These are phyloP conservation scores for Marchantia paleacea DNA, from an alignment of 225 moss, liverwort and hornwort genomes.

Conservation along the genomic window DNA sequence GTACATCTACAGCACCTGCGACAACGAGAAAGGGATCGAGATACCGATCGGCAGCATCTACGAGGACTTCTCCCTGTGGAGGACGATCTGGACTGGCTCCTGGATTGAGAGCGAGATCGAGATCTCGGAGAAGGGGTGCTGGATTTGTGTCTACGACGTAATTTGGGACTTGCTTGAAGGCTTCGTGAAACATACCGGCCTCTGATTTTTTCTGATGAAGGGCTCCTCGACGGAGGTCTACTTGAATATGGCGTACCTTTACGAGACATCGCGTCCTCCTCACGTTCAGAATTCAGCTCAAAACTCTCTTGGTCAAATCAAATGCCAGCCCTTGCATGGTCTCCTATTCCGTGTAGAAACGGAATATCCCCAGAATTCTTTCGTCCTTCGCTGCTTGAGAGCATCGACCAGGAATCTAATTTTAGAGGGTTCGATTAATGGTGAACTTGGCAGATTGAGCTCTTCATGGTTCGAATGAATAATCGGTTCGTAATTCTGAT, in stretches of 20 bases:
- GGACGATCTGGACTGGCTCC: constrained; percentile 6
- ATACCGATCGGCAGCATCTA: constrained; percentile 6
- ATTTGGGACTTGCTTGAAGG: not conserved
- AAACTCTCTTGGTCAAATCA: not conserved
- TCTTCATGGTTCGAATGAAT: not conserved
- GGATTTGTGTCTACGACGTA: not conserved
- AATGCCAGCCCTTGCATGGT: not conserved
- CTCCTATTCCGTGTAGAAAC: not conserved
- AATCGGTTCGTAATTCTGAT: not conserved
- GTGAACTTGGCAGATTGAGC: not conserved
- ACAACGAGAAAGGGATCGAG: not conserved
- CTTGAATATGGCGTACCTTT: constrained; percentile 15
- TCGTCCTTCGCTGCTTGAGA: not conserved
- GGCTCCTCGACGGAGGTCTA: constrained; percentile 3
- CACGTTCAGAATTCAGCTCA: not conserved
- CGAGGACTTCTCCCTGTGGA: not conserved
- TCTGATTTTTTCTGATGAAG: not conserved
- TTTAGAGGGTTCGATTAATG: not conserved
- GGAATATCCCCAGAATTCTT: not conserved
- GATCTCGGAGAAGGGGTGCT: constrained; percentile 2
- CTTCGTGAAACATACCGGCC: constrained; percentile 7
- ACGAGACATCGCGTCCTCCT: constrained; percentile 13
- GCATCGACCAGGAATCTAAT: not conserved
- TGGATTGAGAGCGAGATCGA: constrained; percentile 1
- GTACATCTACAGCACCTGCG: constrained; percentile 3